phyloP scores from a whole-genome alignment of 163 green algal genomes.

The Trebouxia gelatinosa region DNA sequence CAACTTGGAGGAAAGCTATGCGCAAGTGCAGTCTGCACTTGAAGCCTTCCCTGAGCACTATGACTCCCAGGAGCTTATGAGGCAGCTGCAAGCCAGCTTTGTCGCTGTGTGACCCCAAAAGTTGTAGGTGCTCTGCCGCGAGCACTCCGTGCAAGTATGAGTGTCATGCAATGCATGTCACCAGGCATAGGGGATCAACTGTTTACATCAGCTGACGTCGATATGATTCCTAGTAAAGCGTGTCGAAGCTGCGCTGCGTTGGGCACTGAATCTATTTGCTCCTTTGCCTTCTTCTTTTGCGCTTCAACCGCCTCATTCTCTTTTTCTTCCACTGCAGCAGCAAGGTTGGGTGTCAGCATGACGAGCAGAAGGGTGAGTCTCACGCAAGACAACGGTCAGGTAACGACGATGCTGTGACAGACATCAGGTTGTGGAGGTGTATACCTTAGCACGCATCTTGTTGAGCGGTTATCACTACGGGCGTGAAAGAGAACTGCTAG shows the following conservation, averaged over 20 bases:
- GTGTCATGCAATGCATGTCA: not conserved
- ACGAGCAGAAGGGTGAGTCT: not conserved
- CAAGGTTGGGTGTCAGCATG: not conserved
- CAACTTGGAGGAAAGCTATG: constrained; percentile 42
- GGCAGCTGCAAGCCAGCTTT: constrained; percentile 37
- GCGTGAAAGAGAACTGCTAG: not conserved
- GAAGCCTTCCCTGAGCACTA: constrained; percentile 66
- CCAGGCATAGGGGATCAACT: not conserved
- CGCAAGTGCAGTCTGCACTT: constrained; percentile 58
- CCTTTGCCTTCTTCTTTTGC: constrained; percentile 39
- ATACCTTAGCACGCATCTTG: constrained; percentile 43
- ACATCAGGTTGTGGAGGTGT: not conserved
- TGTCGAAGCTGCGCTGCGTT: not conserved
- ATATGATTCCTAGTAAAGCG: no score
- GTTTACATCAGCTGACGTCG: not conserved
- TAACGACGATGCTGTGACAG: no score
- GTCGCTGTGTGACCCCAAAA: not conserved
- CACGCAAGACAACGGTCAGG: not conserved
- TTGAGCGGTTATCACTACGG: not conserved
- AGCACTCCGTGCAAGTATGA: not conserved
- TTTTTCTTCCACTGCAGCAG: constrained; percentile 48
- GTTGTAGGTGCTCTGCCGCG: not conserved
- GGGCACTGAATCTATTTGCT: constrained; percentile 34
- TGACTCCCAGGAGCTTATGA: constrained; percentile 65
- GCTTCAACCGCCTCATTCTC: constrained; percentile 43